Evolutionary conservation across 441 rosid species (phyloP).

Genomic region (Iberis amara): DNA sequence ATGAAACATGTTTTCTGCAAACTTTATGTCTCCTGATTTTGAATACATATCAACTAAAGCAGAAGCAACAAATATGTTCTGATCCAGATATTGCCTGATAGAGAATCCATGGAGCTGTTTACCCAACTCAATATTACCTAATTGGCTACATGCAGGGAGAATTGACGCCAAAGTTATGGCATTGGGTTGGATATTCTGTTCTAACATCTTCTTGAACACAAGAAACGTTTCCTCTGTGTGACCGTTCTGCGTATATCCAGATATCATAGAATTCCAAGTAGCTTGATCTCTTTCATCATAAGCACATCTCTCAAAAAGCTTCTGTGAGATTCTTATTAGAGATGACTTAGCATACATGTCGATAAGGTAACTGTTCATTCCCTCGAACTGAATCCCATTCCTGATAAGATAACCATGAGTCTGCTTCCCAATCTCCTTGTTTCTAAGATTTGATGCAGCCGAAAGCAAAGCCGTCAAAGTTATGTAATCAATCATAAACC

Average conservation of each 20-base stretch:
- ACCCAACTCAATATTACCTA: constrained; percentile 60
- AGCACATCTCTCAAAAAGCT: constrained; percentile 39
- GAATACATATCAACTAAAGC: constrained; percentile 84
- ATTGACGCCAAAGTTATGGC: constrained; percentile 66
- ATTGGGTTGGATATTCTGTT: constrained; percentile 49
- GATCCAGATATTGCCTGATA: constrained; percentile 50
- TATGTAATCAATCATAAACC: constrained; percentile 54
- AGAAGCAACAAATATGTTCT: constrained; percentile 61
- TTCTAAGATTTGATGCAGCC: constrained; percentile 77
- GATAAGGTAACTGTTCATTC: constrained; percentile 73
- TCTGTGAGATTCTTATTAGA: constrained; percentile 41
- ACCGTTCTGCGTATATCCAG: constrained; percentile 72
- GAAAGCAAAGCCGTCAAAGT: constrained; percentile 73
- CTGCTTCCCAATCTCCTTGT: constrained; percentile 62
- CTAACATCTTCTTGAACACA: constrained; percentile 54
- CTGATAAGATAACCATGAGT: constrained; percentile 75
- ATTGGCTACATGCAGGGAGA: constrained; percentile 66
- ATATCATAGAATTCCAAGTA: constrained; percentile 86
- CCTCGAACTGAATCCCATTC: constrained; percentile 52
- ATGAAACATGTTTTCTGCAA: constrained; percentile 55
- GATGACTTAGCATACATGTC: constrained; percentile 88
- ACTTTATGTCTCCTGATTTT: constrained; percentile 56
- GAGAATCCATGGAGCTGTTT: constrained; percentile 76
- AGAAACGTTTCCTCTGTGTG: constrained; percentile 48
- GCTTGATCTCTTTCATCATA: constrained; percentile 52